Evolutionary conservation across 768 basidiomycete genomes (phyloP).

Genomic region (Tulasnella sp.): DNA sequence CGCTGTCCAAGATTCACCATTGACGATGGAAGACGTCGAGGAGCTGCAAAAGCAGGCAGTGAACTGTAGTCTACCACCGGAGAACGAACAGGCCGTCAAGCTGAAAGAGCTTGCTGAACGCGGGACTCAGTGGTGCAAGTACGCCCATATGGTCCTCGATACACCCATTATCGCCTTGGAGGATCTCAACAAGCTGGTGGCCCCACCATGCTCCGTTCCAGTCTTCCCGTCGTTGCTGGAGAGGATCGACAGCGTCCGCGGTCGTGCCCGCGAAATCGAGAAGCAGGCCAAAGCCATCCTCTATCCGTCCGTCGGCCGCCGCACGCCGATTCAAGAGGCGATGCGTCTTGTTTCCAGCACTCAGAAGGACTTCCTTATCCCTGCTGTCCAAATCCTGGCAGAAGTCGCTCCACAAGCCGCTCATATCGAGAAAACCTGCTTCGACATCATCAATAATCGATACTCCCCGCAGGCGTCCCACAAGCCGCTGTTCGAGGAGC

Average conservation of each 20-base stretch:
- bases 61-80: constrained; percentile 58
- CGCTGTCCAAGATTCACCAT: constrained; percentile 60
- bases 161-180: constrained; percentile 70
- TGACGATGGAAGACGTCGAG: constrained; percentile 75
- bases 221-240: constrained; percentile 65
- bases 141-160: constrained; percentile 60
- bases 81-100: constrained; percentile 62
- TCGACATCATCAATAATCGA: constrained; percentile 1
- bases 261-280: constrained; percentile 74
- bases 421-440: constrained; percentile 18
- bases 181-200: constrained; percentile 69
- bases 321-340: constrained; percentile 66
- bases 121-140: constrained; percentile 75
- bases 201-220: constrained; percentile 62
- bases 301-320: constrained; percentile 51
- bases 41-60: constrained; percentile 66
- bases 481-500: constrained; percentile 64
- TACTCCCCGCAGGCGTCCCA: constrained; percentile 2
- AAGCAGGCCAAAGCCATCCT: constrained; percentile 73
- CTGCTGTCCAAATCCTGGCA: constrained; percentile 56
- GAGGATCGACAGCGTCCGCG: constrained; percentile 58
- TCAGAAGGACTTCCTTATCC: constrained; percentile 73
- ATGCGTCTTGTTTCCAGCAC: constrained; percentile 63
- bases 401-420: constrained; percentile 19
- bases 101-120: constrained; percentile 61